phyloP scores from a whole-genome alignment of 331 rosid genomes.

The Malus hybrid region DNA sequence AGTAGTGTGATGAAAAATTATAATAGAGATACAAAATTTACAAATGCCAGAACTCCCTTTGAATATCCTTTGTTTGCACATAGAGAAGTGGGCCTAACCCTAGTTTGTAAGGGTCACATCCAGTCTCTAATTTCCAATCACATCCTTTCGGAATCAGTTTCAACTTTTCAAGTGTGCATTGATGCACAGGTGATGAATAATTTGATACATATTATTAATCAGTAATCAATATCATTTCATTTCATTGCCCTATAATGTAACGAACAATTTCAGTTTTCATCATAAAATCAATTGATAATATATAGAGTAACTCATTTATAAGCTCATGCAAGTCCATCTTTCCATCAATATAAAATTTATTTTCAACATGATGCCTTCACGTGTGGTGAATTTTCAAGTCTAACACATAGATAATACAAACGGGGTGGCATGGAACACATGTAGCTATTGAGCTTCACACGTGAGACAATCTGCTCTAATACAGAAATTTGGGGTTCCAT shows the following conservation, averaged over 20 bases:
- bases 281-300: too few species aligned
- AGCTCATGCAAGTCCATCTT: too few species aligned
- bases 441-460: too few species aligned
- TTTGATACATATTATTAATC: neutral
- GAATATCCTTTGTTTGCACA: neutral
- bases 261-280: accelerated
- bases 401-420: too few species aligned
- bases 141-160: conserved; percentile 6
- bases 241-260: neutral
- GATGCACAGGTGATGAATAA: neutral
- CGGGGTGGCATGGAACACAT: too few species aligned
- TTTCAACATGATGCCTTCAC: too few species aligned
- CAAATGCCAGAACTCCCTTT: neutral
- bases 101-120: neutral
- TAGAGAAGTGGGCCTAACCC: neutral
- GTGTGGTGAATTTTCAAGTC: too few species aligned
- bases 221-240: neutral
- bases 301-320: too few species aligned
- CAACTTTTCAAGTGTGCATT: neutral
- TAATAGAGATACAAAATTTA: neutral
- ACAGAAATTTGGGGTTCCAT: too few species aligned
- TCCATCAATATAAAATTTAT: too few species aligned
- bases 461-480: too few species aligned
- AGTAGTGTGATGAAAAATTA: neutral
- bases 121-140: neutral